Evolutionary conservation across 129 eudicot genomes (phyloP), one percentile per base, ranked within the genome.

Genomic region (Tagetes patula): DNA sequence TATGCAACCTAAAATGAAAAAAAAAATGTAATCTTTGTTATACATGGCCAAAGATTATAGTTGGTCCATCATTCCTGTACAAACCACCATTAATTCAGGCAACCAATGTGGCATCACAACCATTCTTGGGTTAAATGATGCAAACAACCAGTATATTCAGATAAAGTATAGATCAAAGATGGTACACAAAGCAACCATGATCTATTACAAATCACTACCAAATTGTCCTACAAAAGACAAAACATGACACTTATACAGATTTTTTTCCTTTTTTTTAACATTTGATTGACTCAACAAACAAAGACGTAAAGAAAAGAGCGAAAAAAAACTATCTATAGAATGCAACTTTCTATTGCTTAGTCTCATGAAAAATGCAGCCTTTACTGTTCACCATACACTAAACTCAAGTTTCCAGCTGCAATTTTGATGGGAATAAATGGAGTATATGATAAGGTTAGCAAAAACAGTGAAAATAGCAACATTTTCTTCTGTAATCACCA

Each of bases 141-240:
- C 75, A 77, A 77, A 61, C 64, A 48, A 77, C 46, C 58, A 71
- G 32, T 78, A 78, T 78, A 78, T 78, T 78, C 82, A 64, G 6
- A 12, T 20, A 61, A 6, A 77, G 43, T 20, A 71, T 52, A 78
- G 76, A 69, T 78, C 82, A 71, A 53, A 40, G 52, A 78, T 78
- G 72, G 77, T 77, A 78, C 67, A 71, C 64, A 78, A 62, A 64
- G 73, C 82, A 71, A 78, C 77, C 82, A 63, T 71, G 77, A 78
- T 52, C 82, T 78, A 78, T 71, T 62, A 78, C 82, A 71, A 71
- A 69, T 70, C 70, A 70, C 81, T 77, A 77, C 50, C 75, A 69
- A 66, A 45, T 77, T 70, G 65, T 70, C 82, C 82, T 78, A 78
- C 77, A 63, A 78, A 78, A 78, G 63, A 78, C 58, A 63, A 63